Evolutionary conservation across 257 asterid genomes (phyloP).

Genomic region (Jacaranda mimosifolia): DNA sequence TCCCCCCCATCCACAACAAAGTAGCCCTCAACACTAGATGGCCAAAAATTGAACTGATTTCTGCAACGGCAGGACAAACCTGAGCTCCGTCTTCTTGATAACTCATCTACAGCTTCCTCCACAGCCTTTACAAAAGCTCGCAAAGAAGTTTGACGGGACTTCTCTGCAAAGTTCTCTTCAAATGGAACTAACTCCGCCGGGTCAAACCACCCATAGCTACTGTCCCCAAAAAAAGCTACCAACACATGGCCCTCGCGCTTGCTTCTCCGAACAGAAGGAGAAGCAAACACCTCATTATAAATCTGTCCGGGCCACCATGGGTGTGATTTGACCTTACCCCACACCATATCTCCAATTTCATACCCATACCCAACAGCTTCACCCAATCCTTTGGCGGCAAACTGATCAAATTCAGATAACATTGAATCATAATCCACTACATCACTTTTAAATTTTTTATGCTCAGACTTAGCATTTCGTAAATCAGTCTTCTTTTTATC

Average conservation of each 20-base stretch:
- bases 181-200: slow-evolving; percentile 82
- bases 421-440: slow-evolving; percentile 42
- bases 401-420: slow-evolving; percentile 76
- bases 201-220: slow-evolving; percentile 96
- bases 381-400: slow-evolving; percentile 52
- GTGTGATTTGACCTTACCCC: slow-evolving; percentile 99
- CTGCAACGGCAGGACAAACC: slow-evolving; percentile 88
- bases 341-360: slow-evolving; percentile 93
- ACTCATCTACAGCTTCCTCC: slow-evolving; percentile 90
- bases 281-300: slow-evolving; percentile 72
- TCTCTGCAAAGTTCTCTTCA: slow-evolving; percentile 74
- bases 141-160: slow-evolving; percentile 68
- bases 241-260: slow-evolving; percentile 79
- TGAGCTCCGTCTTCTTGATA: slow-evolving; percentile 70
- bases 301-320: slow-evolving; percentile 99
- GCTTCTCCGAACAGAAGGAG: slow-evolving; percentile 72
- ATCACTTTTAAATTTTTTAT: slow-evolving; percentile 23
- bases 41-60: slow-evolving; percentile 66
- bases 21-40: slow-evolving; percentile 59
- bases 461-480: slow-evolving; percentile 26
- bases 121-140: slow-evolving; percentile 72
- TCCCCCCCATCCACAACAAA: slow-evolving; percentile 75
- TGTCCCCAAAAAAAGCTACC: slow-evolving; percentile 95
- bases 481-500: slow-evolving; percentile 26
- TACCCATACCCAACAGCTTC: slow-evolving; percentile 70